phyloP scores from a whole-genome alignment of 2,329 filamentous ascomycete species.

The Aspergillus sp. region DNA sequence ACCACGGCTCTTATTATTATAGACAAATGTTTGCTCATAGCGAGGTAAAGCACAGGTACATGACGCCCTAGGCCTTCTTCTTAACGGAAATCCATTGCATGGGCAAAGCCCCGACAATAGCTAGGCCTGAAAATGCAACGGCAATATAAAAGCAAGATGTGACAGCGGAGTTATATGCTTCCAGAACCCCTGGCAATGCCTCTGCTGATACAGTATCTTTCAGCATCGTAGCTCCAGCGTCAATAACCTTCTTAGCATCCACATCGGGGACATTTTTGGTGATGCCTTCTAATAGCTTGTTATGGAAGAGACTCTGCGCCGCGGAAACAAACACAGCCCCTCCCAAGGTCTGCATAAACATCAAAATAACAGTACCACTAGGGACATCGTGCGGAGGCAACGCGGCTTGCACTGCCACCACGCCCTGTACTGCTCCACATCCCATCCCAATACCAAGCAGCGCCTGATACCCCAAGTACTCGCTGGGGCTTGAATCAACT shows the following conservation, averaged over 20 bases:
- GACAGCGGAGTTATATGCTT: background rate
- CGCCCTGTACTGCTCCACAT: no score
- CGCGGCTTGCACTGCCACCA: no score
- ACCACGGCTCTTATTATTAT: no score
- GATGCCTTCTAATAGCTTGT: conserved; percentile 21
- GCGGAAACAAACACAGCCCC: conserved; percentile 36
- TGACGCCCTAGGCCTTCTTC: background rate
- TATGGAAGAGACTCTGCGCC: conserved; percentile 40
- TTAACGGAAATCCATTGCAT: background rate
- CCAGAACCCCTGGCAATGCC: background rate
- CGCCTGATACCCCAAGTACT: no score
- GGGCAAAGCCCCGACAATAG: background rate
- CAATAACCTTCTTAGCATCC: background rate
- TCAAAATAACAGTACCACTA: conserved; percentile 34
- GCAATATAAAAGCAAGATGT: background rate
- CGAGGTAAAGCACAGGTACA: no score
- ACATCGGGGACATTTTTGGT: background rate
- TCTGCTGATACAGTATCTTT: background rate
- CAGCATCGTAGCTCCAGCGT: background rate
- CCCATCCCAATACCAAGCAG: no score
- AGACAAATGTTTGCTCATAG: no score
- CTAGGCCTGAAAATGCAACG: background rate
- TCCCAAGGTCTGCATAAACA: conserved; percentile 40
- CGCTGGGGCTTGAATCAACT: no score
- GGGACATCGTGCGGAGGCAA: conserved; percentile 29